Evolutionary conservation across 2,329 filamentous ascomycete species (phyloP).

Genomic region (Nigrospora osmanthi): DNA sequence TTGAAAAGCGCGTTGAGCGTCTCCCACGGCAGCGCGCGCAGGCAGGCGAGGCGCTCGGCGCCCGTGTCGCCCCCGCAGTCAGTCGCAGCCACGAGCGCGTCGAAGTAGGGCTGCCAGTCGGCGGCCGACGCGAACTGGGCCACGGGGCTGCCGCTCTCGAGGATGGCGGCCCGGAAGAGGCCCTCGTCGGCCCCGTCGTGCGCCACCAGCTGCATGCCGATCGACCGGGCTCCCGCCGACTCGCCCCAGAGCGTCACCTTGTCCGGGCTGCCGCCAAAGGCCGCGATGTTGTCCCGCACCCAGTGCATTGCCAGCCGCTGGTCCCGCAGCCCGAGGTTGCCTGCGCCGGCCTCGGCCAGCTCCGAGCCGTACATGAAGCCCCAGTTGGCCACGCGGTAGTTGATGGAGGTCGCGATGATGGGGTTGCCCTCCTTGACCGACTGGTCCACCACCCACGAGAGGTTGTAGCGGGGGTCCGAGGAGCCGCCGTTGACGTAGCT

Average conservation of each 20-base stretch:
- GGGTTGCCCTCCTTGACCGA: constrained; percentile 36
- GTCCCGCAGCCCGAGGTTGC: constrained; percentile 43
- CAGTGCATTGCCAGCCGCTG: constrained; percentile 40
- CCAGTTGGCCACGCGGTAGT: constrained; percentile 42
- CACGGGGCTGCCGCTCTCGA: constrained; percentile 35
- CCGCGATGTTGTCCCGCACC: constrained; percentile 41
- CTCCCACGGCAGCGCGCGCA: constrained; percentile 20
- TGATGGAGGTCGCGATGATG: constrained; percentile 41
- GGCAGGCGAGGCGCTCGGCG: constrained; percentile 15
- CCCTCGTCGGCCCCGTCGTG: constrained; percentile 44
- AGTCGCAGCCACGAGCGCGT: constrained; percentile 15
- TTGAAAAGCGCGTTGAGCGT: constrained; percentile 22
- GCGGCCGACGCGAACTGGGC: constrained; percentile 6
- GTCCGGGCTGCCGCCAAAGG: constrained; percentile 37
- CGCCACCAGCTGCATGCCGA: constrained; percentile 41
- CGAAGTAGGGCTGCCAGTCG: constrained; percentile 18
- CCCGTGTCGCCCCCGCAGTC: constrained; percentile 14
- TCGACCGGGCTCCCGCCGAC: constrained; percentile 41
- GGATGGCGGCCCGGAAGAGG: constrained; percentile 45
- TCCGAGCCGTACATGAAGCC: constrained; percentile 42
- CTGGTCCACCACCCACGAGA: constrained; percentile 24
- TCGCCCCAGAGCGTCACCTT: constrained; percentile 47
- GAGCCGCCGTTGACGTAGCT: constrained; percentile 14
- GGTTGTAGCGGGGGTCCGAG: constrained; percentile 48
- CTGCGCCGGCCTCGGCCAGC: constrained; percentile 30